Evolutionary conservation across 1,284 basidiomycete genomes (phyloP), one percentile per base, ranked within the genome.

Genomic region (Garcileccinum viscosum): DNA sequence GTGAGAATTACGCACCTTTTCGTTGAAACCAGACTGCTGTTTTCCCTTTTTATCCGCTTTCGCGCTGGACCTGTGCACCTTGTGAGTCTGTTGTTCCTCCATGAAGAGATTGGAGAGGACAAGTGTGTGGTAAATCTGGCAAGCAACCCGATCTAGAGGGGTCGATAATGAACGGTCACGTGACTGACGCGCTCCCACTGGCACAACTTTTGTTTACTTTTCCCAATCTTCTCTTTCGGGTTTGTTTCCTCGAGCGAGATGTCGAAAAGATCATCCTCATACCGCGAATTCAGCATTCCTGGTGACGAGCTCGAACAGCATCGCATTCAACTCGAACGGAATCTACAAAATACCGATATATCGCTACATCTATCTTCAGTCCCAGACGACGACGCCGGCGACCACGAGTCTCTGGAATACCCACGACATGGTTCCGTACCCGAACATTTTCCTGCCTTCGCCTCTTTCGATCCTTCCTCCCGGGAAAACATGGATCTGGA

Each of bases 41-140:
- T 94, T 92, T 32, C 86, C 87, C 80, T 94, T 95, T 81, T 95
- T 95, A 65, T 91, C 92, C 1, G 88, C 89, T 77, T 93, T 94
- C 63, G 81, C 81, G 30, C 93, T 91, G n/a, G 91, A 87, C 59
- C 91, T 84, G 82, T 96, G 95, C 0, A 90, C 84, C 81, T 95
- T 96, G 80, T 95, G 93, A 59, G 88, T 84, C 74, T 86, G 84
- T 65, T 89, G 87, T 69, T 93, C 90, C 91, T 93, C 93, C 58
- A 59, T 59, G 58, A 59, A 59, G 64, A 19, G 58, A 47, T 15
- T 9, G 19, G 8, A 12, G 62, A 63, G 64, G 50, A 40, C 47
- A 2, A 15, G 35, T 6, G 14, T 11, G 50, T 53, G 1, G 40
- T 24, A 61, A 60, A 74, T 78, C 62, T 60, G 67, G 69, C 0